phyloP scores from a whole-genome alignment of 805 yeast species.

The Yamadazyma akitaensis region DNA sequence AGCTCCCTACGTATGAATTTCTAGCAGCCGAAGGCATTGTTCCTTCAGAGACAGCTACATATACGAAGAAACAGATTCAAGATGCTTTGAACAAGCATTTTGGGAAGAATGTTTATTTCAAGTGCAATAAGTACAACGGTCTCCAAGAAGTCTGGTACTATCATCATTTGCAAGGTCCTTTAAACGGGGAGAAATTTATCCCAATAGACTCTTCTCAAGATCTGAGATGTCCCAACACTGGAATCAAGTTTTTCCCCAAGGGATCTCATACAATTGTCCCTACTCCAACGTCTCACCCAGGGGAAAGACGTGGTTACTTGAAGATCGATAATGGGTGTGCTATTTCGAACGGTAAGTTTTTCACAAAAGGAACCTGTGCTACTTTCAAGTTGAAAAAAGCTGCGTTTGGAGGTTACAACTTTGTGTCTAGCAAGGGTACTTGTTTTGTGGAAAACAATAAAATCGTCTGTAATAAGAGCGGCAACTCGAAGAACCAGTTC shows the following conservation, averaged over 20 bases:
- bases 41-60: slow-evolving; percentile 32
- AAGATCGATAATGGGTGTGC: slow-evolving; percentile 55
- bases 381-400: slow-evolving; percentile 56
- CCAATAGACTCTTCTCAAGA: slow-evolving; percentile 57
- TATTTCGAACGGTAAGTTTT: slow-evolving; percentile 86
- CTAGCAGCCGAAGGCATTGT: slow-evolving; percentile 33
- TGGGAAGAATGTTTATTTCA: slow-evolving; percentile 34
- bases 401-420: slow-evolving; percentile 68
- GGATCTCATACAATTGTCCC: slow-evolving; percentile 21
- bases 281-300: slow-evolving; percentile 12
- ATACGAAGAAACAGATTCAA: slow-evolving; percentile 28
- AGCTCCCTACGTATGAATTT: slow-evolving; percentile 35
- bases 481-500: slow-evolving; percentile 29
- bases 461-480: slow-evolving; percentile 19
- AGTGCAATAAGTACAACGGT: slow-evolving; percentile 32
- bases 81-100: slow-evolving; percentile 30
- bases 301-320: slow-evolving; percentile 11
- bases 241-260: slow-evolving; percentile 71
- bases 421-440: slow-evolving; percentile 68
- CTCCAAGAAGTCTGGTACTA: slow-evolving; percentile 80
- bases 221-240: slow-evolving; percentile 58
- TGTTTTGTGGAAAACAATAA: slow-evolving; percentile 49
- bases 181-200: slow-evolving; percentile 55
- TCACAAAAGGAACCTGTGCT: slow-evolving; percentile 80
- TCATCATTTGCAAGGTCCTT: slow-evolving; percentile 71